Conservation (phyloP, 305 asterid genomes). For the Solanum hybrid region DNA sequence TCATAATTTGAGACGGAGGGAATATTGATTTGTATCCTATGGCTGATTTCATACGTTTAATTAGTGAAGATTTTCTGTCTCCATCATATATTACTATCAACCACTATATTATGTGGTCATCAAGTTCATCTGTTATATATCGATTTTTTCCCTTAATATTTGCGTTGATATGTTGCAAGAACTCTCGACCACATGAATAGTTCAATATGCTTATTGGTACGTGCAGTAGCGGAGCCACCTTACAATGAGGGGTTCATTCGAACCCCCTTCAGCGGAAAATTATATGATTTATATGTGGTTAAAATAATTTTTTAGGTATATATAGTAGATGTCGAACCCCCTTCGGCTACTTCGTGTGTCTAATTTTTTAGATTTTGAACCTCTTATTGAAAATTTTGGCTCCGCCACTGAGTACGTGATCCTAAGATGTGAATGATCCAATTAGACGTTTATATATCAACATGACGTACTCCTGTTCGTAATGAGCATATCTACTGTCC, state of each 20-base stretch:
- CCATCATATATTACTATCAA: neutral
- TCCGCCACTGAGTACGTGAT: neutral
- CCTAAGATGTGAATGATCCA: neutral
- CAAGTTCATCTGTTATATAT: neutral
- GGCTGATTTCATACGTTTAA: neutral
- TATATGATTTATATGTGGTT: too few species aligned
- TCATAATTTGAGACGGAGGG: neutral
- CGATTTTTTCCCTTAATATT: neutral
- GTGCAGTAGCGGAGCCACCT: too few species aligned
- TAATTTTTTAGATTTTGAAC: too few species aligned
- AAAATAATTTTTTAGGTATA: too few species aligned
- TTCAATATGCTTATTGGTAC: neutral
- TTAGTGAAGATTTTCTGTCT: neutral
- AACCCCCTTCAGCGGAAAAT: too few species aligned
- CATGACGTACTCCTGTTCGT: neutral
- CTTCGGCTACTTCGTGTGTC: too few species aligned
- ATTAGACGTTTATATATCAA: neutral
- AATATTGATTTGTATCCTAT: neutral
- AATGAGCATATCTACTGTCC: neutral
- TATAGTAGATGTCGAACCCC: too few species aligned
- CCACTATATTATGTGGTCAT: neutral
- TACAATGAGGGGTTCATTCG: too few species aligned
- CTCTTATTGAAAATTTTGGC: too few species aligned
- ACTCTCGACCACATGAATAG: neutral
- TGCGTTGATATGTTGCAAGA: neutral